Conservation (phyloP, 352 stramenopile species). For the Phytophthora constricta region DNA sequence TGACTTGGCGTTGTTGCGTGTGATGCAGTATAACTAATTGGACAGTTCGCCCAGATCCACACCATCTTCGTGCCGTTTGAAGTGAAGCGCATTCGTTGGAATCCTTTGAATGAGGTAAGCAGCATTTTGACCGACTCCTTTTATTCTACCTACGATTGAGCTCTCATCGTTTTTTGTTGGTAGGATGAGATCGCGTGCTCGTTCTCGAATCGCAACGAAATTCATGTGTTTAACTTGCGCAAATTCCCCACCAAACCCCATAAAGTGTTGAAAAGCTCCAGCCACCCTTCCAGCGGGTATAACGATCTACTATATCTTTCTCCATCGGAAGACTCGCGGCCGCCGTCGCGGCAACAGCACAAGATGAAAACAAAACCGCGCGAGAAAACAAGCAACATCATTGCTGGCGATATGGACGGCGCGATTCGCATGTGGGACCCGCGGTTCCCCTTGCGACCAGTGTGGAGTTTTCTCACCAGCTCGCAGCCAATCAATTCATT, state of each 20-base stretch:
- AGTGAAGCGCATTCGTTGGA: constrained; percentile 80
- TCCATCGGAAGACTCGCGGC: neutral
- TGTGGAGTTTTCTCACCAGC: constrained; percentile 63
- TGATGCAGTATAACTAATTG: neutral
- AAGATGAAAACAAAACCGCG: constrained; percentile 19
- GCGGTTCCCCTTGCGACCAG: constrained; percentile 51
- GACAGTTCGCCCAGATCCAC: constrained; percentile 55
- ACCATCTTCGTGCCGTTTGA: constrained; percentile 75
- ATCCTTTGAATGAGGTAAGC: constrained; percentile 70
- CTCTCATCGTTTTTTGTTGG: neutral
- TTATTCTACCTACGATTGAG: too few species aligned
- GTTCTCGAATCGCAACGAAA: constrained; percentile 78
- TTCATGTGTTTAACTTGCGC: constrained; percentile 74
- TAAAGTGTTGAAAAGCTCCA: constrained; percentile 67
- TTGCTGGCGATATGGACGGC: constrained; percentile 72
- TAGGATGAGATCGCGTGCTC: constrained; percentile 81
- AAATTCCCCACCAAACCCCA: constrained; percentile 74
- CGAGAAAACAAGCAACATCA: constrained; percentile 30
- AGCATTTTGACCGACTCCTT: too few species aligned
- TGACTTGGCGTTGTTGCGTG: neutral
- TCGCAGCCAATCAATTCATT: constrained; percentile 60
- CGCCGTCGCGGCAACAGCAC: constrained; percentile 2
- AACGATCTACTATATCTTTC: constrained; percentile 75
- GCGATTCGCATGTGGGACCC: constrained; percentile 73
- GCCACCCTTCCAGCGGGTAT: constrained; percentile 76